A percentile compares a stretch with the other conserved stretches of the same genome.
phyloP scores from a whole-genome alignment of 2,329 filamentous ascomycete genomes.

The Chrysosporium queenslandicum region DNA sequence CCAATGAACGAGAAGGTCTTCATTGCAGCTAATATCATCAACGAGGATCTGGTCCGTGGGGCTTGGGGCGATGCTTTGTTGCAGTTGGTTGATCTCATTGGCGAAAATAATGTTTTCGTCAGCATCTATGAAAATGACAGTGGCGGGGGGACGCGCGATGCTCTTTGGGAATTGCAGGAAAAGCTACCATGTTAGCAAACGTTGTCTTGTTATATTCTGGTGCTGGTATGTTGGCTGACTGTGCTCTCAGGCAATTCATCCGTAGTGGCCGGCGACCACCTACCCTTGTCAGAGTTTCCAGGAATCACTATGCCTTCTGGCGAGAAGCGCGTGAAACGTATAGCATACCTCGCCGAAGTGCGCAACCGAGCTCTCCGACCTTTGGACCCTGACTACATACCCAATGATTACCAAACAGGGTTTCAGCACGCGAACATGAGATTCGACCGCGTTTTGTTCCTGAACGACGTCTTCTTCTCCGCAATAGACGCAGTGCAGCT shows the following conservation, averaged over 20 bases:
- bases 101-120: conserved; percentile 14
- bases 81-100: conserved; percentile 12
- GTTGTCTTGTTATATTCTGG: neutral
- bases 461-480: conserved; percentile 15
- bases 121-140: conserved; percentile 16
- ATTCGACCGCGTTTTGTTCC: conserved; percentile 13
- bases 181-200: conserved; percentile 12
- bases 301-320: conserved; percentile 4
- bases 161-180: conserved; percentile 7
- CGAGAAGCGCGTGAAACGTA: conserved; percentile 10
- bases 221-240: neutral
- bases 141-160: conserved; percentile 8
- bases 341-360: conserved; percentile 14
- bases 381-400: conserved; percentile 7
- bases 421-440: conserved; percentile 7
- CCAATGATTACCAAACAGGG: neutral
- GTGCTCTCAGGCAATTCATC: conserved; percentile 13
- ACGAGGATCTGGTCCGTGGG: conserved; percentile 11
- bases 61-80: conserved; percentile 10
- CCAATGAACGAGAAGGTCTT: conserved; percentile 12
- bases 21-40: conserved; percentile 15
- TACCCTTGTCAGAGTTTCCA: conserved; percentile 6
- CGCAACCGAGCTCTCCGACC: conserved; percentile 13
- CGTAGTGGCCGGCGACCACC: conserved; percentile 11
- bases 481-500: conserved; percentile 11